These are phyloP conservation scores for Diaporthe helianthi DNA, from an alignment of 2,329 filamentous ascomycete genomes.

Conservation along the genomic window DNA sequence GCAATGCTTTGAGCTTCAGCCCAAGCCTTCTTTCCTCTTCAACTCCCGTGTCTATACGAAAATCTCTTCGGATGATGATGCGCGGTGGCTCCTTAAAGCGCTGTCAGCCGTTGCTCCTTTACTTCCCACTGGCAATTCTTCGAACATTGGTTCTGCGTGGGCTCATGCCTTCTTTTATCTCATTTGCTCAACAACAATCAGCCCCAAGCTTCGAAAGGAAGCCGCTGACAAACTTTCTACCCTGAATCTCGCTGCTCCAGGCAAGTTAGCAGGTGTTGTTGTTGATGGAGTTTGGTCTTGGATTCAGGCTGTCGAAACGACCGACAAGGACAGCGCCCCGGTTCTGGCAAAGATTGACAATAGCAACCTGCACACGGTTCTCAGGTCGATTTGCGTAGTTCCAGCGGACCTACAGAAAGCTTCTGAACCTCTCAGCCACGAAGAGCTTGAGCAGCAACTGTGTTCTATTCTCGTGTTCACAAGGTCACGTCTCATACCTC, in stretches of 20 bases:
- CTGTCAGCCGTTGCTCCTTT: conserved; percentile 67
- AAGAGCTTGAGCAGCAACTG: conserved; percentile 71
- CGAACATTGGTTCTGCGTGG: conserved; percentile 73
- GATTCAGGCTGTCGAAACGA: conserved; percentile 69
- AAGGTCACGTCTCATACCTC: conserved; percentile 77
- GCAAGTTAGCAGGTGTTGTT: conserved; percentile 66
- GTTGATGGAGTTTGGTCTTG: conserved; percentile 81
- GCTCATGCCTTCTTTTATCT: conserved; percentile 84
- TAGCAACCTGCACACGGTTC: conserved; percentile 65
- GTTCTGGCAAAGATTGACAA: conserved; percentile 69
- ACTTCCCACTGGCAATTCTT: conserved; percentile 56
- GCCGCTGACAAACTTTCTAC: conserved; percentile 67
- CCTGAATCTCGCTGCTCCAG: conserved; percentile 68
- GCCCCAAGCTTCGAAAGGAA: conserved; percentile 69
- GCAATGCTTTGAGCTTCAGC: conserved; percentile 72
- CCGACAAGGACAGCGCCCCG: conserved; percentile 81
- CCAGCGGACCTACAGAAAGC: conserved; percentile 57
- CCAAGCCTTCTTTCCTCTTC: conserved; percentile 87
- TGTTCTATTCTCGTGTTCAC: conserved; percentile 80
- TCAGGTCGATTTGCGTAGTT: conserved; percentile 69
- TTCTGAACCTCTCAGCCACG: conserved; percentile 53
- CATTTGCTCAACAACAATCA: conserved; percentile 68
- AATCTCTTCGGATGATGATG: conserved; percentile 74
- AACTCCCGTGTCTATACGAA: conserved; percentile 88
- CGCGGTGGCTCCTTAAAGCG: conserved; percentile 77